Evolutionary conservation across 1,139 yeast species (phyloP).

Genomic region (Blastobotrys petasosporus): DNA sequence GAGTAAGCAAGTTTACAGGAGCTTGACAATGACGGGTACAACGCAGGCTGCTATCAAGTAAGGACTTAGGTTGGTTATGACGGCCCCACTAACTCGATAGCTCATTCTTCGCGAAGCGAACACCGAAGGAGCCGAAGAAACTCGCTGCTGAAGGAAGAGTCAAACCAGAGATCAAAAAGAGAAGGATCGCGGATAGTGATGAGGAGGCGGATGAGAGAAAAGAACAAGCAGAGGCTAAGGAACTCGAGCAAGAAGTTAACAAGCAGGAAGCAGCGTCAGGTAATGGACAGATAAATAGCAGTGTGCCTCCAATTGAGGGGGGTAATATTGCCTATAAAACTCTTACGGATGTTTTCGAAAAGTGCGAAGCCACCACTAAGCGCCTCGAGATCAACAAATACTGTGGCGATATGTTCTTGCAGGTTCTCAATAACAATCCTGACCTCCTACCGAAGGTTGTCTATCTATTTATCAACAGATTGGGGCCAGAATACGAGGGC

Average conservation of each 20-base stretch:
- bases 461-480: constrained; percentile 75
- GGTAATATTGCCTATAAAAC: constrained; percentile 59
- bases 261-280: neutral
- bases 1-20: too few species aligned
- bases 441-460: constrained; percentile 62
- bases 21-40: too few species aligned
- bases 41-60: neutral
- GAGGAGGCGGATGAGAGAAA: neutral
- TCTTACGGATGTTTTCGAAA: constrained; percentile 63
- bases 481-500: constrained; percentile 96
- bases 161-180: constrained; percentile 2
- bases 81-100: too few species aligned
- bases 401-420: constrained; percentile 63
- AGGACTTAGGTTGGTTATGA: too few species aligned
- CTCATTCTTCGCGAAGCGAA: constrained; percentile 8
- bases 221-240: neutral
- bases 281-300: neutral
- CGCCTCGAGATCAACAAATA: constrained; percentile 72
- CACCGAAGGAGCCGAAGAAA: constrained; percentile 7
- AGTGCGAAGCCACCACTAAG: constrained; percentile 71
- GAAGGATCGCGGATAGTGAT: constrained; percentile 1
- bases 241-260: neutral
- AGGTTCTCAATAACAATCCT: constrained; percentile 54
- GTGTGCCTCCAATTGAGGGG: constrained; percentile 42
- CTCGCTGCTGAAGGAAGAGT: constrained; percentile 3